These are phyloP conservation scores for Alternaria sp. DNA, from an alignment of 2,329 filamentous ascomycete species.

Conservation along the genomic window DNA sequence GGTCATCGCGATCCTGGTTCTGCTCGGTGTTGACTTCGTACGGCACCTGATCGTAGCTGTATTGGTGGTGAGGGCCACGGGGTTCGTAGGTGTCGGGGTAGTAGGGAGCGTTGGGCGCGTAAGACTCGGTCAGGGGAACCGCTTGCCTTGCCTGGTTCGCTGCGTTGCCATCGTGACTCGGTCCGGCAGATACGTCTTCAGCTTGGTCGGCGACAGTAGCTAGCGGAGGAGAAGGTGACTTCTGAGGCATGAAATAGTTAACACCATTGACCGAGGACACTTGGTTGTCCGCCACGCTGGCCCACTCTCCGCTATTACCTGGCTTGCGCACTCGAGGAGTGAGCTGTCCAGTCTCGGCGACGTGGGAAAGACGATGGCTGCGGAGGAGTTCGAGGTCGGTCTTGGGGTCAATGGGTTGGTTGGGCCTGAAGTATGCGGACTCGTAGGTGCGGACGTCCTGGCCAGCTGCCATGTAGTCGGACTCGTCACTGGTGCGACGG, in stretches of 20 bases:
- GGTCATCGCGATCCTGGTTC: constrained; percentile 37
- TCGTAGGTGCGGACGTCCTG: constrained; percentile 42
- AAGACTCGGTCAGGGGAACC: constrained; percentile 46
- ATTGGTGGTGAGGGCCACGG: constrained; percentile 44
- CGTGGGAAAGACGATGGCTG: constrained; percentile 57
- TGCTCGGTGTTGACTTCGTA: constrained; percentile 37
- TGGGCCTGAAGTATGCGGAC: constrained; percentile 41
- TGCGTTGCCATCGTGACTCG: constrained; percentile 31
- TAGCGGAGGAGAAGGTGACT: constrained; percentile 45
- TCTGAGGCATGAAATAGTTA: constrained; percentile 47
- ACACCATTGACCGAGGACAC: constrained; percentile 43
- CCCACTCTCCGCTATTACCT: constrained; percentile 48
- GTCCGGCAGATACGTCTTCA: constrained; percentile 20
- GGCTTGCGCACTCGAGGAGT: constrained; percentile 49
- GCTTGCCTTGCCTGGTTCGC: constrained; percentile 38
- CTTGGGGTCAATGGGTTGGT: constrained; percentile 40
- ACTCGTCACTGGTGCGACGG: constrained; percentile 43
- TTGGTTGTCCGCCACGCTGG: constrained; percentile 42
- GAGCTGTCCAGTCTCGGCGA: constrained; percentile 58
- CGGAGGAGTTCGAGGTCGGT: constrained; percentile 51
- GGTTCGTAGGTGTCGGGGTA: constrained; percentile 47
- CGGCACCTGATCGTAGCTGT: constrained; percentile 43
- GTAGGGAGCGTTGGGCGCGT: constrained; percentile 41
- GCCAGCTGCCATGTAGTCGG: constrained; percentile 40
- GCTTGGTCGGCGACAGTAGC: constrained; percentile 19